A percentile compares a stretch with the other conserved stretches of the same genome.
These are phyloP conservation scores for Russula lepida DNA, from an alignment of 768 basidiomycete genomes.

Conservation along the genomic window DNA sequence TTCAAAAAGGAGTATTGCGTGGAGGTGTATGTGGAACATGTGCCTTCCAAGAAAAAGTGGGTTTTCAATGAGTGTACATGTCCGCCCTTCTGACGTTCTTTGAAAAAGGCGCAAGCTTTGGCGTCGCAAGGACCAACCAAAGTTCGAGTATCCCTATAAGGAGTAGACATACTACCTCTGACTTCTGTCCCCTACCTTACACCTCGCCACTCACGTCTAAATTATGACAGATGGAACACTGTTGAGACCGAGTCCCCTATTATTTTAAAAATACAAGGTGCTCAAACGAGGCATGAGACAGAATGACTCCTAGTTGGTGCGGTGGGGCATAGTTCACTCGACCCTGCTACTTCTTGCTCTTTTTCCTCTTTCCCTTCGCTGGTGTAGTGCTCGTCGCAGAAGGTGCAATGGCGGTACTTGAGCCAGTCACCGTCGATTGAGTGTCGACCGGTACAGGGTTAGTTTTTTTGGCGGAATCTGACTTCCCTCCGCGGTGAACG, in stretches of 20 bases:
- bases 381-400: slow-evolving; percentile 6
- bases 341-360: slow-evolving; percentile 9
- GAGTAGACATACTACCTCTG: slow-evolving; percentile 36
- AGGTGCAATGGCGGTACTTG: slow-evolving; percentile 7
- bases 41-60: slow-evolving; percentile 84
- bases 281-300: neutral
- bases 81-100: neutral
- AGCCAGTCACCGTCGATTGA: neutral
- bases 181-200: neutral
- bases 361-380: slow-evolving; percentile 15
- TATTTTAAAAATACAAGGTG: neutral
- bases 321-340: neutral
- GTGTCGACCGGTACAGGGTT: slow-evolving; percentile 5
- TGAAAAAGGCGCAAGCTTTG: slow-evolving; percentile 75
- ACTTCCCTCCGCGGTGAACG: slow-evolving; percentile 38
- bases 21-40: slow-evolving; percentile 81
- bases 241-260: neutral
- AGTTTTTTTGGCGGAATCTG: slow-evolving; percentile 20
- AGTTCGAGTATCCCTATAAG: slow-evolving; percentile 84
- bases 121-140: slow-evolving; percentile 79
- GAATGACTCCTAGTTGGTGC: neutral
- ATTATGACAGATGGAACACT: neutral
- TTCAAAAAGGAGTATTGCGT: slow-evolving; percentile 81
- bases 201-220: neutral
- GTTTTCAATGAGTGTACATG: slow-evolving; percentile 26